Evolutionary conservation across 176 grass and related monocot genomes (phyloP).

Genomic region (Ensete glaucum): DNA sequence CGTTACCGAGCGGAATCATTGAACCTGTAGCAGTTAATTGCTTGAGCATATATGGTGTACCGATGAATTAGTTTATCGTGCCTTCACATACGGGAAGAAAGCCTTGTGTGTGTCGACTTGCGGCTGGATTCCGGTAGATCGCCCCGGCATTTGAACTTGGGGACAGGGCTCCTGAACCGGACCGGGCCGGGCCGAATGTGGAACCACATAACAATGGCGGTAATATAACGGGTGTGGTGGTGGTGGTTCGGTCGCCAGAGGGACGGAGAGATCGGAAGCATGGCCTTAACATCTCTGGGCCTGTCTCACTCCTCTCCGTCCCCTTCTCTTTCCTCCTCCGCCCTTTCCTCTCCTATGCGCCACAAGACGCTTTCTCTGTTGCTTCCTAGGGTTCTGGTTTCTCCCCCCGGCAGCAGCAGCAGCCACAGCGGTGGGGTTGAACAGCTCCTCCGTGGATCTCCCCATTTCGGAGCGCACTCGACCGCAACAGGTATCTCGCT

Average conservation of each 20-base stretch:
- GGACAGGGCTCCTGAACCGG: too few relatives aligned
- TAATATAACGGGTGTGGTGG: not conserved
- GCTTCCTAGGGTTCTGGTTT: constrained; percentile 8
- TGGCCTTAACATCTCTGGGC: not conserved
- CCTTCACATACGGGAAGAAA: too few relatives aligned
- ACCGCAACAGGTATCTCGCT: not conserved
- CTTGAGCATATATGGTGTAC: too few relatives aligned
- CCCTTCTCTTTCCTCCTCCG: not conserved
- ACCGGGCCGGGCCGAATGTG: too few relatives aligned
- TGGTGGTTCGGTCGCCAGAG: not conserved
- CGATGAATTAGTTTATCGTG: too few relatives aligned
- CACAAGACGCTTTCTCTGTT: not conserved
- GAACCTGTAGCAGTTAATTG: too few relatives aligned
- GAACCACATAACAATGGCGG: too few relatives aligned
- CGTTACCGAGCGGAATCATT: too few relatives aligned
- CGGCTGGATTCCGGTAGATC: too few relatives aligned
- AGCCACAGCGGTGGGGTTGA: not conserved
- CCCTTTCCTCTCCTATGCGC: not conserved
- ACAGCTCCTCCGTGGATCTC: not conserved
- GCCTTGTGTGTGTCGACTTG: too few relatives aligned
- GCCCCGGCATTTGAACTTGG: too few relatives aligned
- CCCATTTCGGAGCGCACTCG: not conserved
- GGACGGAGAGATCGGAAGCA: not conserved
- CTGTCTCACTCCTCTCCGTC: not conserved
- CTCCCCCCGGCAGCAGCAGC: not conserved